Percentiles rank a stretch among this genome's conserved stretches.
Conservation (phyloP, 495 filamentous ascomycete genomes). For the Penicillium cosmopolitanum region DNA sequence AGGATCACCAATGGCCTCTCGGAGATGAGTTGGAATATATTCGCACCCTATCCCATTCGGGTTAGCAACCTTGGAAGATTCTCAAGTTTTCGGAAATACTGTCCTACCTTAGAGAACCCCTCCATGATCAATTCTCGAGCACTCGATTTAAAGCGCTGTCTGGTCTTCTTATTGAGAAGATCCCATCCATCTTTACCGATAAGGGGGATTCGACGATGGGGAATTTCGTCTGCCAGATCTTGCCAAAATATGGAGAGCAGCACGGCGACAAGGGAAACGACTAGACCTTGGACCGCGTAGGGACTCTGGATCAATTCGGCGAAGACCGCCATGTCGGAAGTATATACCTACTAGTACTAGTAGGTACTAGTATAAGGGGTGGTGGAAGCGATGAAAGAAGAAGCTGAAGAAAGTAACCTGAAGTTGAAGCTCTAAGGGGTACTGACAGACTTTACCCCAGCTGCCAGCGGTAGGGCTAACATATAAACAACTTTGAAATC, state of each 20-base stretch:
- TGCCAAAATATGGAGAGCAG: constrained; percentile 32
- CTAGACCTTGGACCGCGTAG: constrained; percentile 25
- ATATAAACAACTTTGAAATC: neutral
- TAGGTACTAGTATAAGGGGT: no score
- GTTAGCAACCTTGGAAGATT: neutral
- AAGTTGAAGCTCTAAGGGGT: neutral
- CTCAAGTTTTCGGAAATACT: neutral
- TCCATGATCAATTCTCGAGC: constrained; percentile 31
- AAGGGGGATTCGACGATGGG: constrained; percentile 32
- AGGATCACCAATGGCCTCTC: constrained; percentile 44
- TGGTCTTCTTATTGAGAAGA: constrained; percentile 36
- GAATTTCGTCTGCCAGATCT: constrained; percentile 35
- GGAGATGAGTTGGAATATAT: constrained; percentile 46
- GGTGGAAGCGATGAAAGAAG: neutral
- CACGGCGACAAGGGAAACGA: constrained; percentile 23
- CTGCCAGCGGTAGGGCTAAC: neutral
- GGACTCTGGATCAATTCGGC: constrained; percentile 28
- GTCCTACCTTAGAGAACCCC: constrained; percentile 36
- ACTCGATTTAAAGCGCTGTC: constrained; percentile 26
- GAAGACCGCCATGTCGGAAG: constrained; percentile 30
- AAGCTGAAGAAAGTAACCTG: neutral
- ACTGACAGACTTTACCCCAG: neutral
- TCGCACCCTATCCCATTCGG: constrained; percentile 22
- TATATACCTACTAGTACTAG: neutral
- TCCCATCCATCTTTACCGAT: constrained; percentile 37